A percentile compares a stretch with the other conserved stretches of the same genome.
Evolutionary conservation across 1,139 yeast species (phyloP).

Genomic region (Lodderomyces theae): DNA sequence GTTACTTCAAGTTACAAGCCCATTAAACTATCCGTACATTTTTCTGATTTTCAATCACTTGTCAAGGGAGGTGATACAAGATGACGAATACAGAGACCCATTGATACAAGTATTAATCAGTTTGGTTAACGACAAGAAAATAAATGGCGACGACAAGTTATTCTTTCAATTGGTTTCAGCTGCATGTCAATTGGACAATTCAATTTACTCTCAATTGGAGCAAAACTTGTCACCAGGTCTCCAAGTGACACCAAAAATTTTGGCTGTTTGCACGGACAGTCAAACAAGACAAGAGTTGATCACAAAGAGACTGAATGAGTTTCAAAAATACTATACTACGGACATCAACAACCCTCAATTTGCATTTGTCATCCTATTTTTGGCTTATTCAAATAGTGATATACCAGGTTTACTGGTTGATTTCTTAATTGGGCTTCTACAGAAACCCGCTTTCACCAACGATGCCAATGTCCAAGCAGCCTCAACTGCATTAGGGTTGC

Average conservation of each 20-base stretch:
- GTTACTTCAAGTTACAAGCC: constrained; percentile 12
- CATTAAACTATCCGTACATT: constrained; percentile 13
- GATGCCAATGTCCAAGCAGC: constrained; percentile 45
- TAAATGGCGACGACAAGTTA: constrained; percentile 11
- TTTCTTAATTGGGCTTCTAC: constrained; percentile 11
- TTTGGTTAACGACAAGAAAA: constrained; percentile 14
- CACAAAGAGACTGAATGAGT: constrained; percentile 26
- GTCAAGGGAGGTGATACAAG: constrained; percentile 5
- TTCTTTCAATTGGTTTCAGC: constrained; percentile 15
- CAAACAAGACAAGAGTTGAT: constrained; percentile 31
- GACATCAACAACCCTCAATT: constrained; percentile 17
- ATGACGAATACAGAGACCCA: constrained; percentile 4
- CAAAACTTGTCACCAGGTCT: constrained; percentile 17
- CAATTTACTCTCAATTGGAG: constrained; percentile 13
- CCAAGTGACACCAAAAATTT: constrained; percentile 31
- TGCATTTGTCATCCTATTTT: constrained; percentile 34
- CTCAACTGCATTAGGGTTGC: constrained; percentile 53
- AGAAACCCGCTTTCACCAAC: constrained; percentile 21
- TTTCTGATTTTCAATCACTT: constrained; percentile 14
- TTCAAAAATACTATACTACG: constrained; percentile 25
- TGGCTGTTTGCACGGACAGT: constrained; percentile 41
- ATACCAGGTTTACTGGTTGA: constrained; percentile 10
- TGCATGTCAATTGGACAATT: constrained; percentile 8
- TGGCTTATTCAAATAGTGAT: constrained; percentile 41
- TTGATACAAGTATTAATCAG: constrained; percentile 11